Percentiles rank a stretch among this genome's conserved stretches.
These are phyloP conservation scores for Coix lacrymajobi DNA, from an alignment of 176 grass and related monocot genomes.

Conservation along the genomic window DNA sequence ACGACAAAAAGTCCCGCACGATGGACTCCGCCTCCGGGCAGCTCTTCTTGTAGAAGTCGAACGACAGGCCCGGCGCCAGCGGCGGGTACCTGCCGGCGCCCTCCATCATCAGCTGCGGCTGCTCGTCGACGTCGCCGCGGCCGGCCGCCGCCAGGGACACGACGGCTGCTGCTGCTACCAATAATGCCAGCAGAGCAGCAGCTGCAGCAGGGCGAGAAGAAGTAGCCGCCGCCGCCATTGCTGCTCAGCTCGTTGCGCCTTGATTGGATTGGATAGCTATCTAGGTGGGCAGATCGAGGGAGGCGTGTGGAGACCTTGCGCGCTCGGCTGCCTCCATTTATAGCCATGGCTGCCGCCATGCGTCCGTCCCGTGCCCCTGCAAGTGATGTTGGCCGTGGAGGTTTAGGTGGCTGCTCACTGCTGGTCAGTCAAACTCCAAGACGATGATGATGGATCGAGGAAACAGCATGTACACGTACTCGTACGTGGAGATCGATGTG, in stretches of 20 bases:
- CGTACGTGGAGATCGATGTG: no score
- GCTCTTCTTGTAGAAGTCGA: conserved; percentile 41
- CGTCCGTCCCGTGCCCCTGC: no score
- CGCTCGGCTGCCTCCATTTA: background rate
- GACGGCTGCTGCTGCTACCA: background rate
- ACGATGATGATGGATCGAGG: background rate
- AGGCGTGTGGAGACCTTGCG: background rate
- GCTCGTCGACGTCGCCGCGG: background rate
- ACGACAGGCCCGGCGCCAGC: conserved; percentile 38
- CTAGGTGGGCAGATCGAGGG: background rate
- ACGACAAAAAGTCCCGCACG: conserved; percentile 2
- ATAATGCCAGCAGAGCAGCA: background rate
- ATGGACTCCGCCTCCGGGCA: conserved; percentile 52
- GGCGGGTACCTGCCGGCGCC: conserved; percentile 25
- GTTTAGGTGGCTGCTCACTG: background rate
- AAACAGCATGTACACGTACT: background rate
- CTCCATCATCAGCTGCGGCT: no score
- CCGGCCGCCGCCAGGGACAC: background rate
- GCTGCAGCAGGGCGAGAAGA: no score
- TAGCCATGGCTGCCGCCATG: background rate
- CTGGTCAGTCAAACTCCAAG: background rate
- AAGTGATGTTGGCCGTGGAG: background rate
- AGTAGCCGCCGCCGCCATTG: background rate
- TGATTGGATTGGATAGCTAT: background rate
- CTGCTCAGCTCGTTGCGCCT: background rate